Conservation (phyloP, 2,329 filamentous ascomycete genomes). For the Fusarium dlaminii region DNA sequence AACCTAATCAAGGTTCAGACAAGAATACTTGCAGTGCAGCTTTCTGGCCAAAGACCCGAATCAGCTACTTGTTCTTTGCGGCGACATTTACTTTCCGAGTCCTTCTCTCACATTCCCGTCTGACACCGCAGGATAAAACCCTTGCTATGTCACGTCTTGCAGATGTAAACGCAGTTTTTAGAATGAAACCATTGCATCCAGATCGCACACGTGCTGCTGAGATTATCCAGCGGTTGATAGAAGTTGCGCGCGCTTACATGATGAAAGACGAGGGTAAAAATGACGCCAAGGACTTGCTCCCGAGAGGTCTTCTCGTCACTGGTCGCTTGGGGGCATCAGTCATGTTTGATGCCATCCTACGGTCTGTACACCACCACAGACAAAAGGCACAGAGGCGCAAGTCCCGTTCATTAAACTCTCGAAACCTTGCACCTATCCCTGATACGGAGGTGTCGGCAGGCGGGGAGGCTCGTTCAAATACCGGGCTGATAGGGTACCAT, state of each 20-base stretch:
- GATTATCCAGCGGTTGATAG: neutral
- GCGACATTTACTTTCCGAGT: neutral
- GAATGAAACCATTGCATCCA: neutral
- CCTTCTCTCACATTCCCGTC: neutral
- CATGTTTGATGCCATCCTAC: neutral
- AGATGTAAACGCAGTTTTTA: neutral
- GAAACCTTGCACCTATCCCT: too few relatives aligned
- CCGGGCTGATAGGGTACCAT: accelerated
- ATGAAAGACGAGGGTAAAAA: accelerated
- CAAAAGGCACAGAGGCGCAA: too few relatives aligned
- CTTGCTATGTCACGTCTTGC: neutral
- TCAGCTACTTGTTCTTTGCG: neutral
- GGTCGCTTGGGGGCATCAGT: neutral
- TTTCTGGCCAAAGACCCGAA: neutral
- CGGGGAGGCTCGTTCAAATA: accelerated
- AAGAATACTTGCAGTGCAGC: too few relatives aligned
- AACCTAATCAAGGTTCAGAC: accelerated
- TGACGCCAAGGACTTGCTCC: neutral
- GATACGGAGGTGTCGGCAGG: accelerated
- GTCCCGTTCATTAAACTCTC: accelerated
- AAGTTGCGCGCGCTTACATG: too few relatives aligned
- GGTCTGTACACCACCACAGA: neutral
- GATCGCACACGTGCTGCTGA: neutral
- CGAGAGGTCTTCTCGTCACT: neutral
- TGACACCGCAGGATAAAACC: neutral